A percentile compares a stretch with the other conserved stretches of the same genome.
Evolutionary conservation across 2,329 filamentous ascomycete species (phyloP).

Genomic region (Phialophora verrucosa): DNA sequence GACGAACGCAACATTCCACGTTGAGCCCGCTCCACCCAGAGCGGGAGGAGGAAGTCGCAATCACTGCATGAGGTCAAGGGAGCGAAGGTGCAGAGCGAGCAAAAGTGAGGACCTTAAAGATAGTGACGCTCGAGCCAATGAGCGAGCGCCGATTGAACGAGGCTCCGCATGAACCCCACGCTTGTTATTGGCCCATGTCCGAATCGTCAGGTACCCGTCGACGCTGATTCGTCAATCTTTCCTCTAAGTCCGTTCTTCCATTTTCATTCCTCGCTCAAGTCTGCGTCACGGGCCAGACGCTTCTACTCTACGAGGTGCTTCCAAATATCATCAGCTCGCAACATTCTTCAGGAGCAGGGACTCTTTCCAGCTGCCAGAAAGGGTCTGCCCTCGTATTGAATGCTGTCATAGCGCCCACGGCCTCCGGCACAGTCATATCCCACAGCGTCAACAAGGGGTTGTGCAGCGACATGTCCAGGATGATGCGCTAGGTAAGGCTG

Average conservation of each 20-base stretch:
- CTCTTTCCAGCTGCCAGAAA: background rate
- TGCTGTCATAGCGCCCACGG: background rate
- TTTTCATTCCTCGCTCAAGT: background rate
- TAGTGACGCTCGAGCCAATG: conserved; percentile 12
- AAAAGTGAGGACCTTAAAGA: conserved; percentile 23
- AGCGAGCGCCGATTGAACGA: conserved; percentile 9
- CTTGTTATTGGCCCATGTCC: conserved; percentile 1
- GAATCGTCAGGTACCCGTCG: background rate
- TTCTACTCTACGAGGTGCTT: no score
- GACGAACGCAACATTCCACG: conserved; percentile 5
- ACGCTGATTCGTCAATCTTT: conserved; percentile 4
- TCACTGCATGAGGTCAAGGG: conserved; percentile 3
- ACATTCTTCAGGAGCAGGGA: background rate
- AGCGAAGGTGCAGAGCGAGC: background rate
- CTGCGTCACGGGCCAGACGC: background rate
- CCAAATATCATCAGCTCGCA: background rate
- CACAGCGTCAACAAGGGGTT: background rate
- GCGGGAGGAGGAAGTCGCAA: background rate
- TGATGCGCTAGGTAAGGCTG: conserved; percentile 21
- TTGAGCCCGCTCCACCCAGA: conserved; percentile 4
- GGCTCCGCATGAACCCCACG: conserved; percentile 14
- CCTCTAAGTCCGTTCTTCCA: background rate
- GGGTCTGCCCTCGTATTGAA: background rate
- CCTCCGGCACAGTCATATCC: background rate
- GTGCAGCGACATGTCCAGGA: conserved; percentile 1